Evolutionary conservation across 495 filamentous ascomycete genomes (phyloP), one percentile per base, ranked within the genome.

Genomic region (Xylaria venustula): DNA sequence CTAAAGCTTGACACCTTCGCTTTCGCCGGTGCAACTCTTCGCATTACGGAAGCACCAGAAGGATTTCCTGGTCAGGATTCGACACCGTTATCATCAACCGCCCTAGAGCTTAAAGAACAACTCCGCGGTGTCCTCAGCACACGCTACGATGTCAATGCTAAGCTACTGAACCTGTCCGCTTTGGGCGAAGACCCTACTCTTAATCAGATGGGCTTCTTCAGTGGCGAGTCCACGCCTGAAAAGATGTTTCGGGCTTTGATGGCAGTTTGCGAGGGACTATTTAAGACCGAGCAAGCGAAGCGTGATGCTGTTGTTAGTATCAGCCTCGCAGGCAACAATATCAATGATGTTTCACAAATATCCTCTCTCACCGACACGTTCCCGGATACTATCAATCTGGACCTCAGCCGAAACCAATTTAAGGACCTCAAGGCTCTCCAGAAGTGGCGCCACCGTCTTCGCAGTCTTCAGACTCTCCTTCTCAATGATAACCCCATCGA

Each of bases 181-280:
- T 82, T 97, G 7, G 87, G 80, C 26, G 74, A 77, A 34, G 93
- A 98, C 66, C 72, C 81, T 0, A 81, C 84, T 51, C 79, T 97
- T 2, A 71, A 79, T 34, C 77, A 82, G 22, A 87, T 90, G 77
- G 90, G 91, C 22, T 86, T 92, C 36, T 96, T 97, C 74, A 80
- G 85, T 59, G 81, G 77, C 46, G 81, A 78, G 26, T 83, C 86
- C 2, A 87, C 85, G n/a, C 85, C 88, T 26, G 85, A 87, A 48
- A 98, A 97, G 69, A 87, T 97, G 60, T 97, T 97, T 75, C 89
- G 89, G 37, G 93, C 88, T 2, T 77, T 97, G 30, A 92, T 97
- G 88, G 86, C 84, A 56, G 81, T 96, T 34, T 90, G 88, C 70
- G 87, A 90, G 32, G 74, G 83, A 64, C 79, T 85, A 26, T 94